Base-by-base conservation (phyloP, 2,329 filamentous ascomycete species). In the Arthrobotrys sphaeroides region DNA sequence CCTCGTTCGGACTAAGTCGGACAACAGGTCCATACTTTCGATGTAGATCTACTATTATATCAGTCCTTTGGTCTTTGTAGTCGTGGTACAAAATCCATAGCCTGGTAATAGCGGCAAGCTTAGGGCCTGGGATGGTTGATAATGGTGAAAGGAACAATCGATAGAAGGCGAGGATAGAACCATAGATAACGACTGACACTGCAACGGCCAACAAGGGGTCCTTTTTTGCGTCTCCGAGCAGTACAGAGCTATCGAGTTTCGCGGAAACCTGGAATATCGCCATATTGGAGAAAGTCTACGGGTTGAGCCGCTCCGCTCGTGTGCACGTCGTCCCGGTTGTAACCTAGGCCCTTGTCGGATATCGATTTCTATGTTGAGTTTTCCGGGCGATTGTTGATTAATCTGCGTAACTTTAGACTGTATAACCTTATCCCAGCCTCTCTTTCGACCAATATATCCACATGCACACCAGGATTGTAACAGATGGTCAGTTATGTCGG, bases 1-100 rank as follows among this genome's bases (percentile, higher is more conserved):
- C 85, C 81, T 90, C 88, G 73, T 85, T 85, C 0, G 88, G 88
- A 0, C 84, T 85, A 28, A 90, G 79, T 3, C 88, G 85, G 16
- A 90, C 87, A 0, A 86, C 85, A 0, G 86, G 85, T 0, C 88
- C 88, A 74, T 89, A 88, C 53, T 80, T 81, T 60, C 83, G 78
- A 79, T 90, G 88, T 13, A 67, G 73, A 38, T 62, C 47, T 28
- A 67, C 40, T 36, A 76, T 64, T 1, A 55, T 73, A 24, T 72
- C 26, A 0, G 77, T 77, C 43, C 76, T 73, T 13, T 43, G 65
- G 26, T 64, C 47, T 18, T 73, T 62, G 7, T 75, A 66, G 7
- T 70, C 55, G 22, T 70, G 49, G 45, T 77, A 70, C 16, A 65
- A 38, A 70, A 77, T 68, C 45, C 77, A 77, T 36, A 65, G 57